Evolutionary conservation across 495 filamentous ascomycete species (phyloP).

Genomic region (Xylaria bambusicola): DNA sequence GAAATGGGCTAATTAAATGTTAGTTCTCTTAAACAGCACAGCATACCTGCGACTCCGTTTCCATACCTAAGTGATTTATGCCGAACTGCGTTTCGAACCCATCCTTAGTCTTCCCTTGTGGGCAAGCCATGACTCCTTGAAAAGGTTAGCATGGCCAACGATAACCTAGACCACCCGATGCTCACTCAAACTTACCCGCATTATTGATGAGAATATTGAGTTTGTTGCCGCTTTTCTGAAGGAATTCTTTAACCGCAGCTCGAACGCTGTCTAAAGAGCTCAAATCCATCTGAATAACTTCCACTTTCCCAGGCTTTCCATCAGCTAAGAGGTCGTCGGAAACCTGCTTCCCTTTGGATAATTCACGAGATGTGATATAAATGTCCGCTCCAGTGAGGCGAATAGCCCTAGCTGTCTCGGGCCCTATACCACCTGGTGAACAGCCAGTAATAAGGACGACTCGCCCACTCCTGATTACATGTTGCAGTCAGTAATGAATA

Average conservation of each 20-base stretch:
- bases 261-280: conserved; percentile 31
- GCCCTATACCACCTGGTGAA: conserved; percentile 57
- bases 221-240: conserved; percentile 19
- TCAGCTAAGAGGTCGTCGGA: conserved; percentile 31
- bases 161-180: no score
- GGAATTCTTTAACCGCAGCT: conserved; percentile 27
- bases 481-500: background rate
- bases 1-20: conserved; percentile 41
- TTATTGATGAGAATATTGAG: conserved; percentile 35
- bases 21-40: background rate
- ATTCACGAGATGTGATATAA: no score
- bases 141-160: no score
- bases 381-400: conserved; percentile 47
- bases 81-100: conserved; percentile 53
- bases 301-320: conserved; percentile 27
- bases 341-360: conserved; percentile 12
- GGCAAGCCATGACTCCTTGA: no score
- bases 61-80: conserved; percentile 55
- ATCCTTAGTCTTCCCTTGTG: background rate
- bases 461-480: conserved; percentile 20
- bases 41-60: background rate
- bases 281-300: conserved; percentile 41
- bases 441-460: conserved; percentile 54
- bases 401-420: conserved; percentile 52
- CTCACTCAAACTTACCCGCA: no score